A percentile compares a stretch with the other conserved stretches of the same genome.
These are phyloP conservation scores for Camellia oleifera DNA, from an alignment of 179 eudicot species.

Conservation along the genomic window DNA sequence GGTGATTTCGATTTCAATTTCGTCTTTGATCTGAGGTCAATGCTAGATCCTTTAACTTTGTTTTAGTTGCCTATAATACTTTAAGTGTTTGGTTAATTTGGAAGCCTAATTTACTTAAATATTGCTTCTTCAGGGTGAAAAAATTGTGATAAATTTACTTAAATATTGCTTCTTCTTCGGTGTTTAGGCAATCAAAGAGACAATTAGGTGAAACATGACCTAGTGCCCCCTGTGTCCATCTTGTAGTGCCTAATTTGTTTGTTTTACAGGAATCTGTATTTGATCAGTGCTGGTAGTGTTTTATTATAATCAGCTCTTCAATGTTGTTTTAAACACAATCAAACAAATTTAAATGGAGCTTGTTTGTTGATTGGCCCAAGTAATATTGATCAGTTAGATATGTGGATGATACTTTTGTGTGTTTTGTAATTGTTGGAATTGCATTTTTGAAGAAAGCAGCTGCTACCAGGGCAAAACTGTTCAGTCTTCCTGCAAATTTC, in stretches of 20 bases:
- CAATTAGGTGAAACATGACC: too few species aligned
- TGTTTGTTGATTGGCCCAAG: not conserved
- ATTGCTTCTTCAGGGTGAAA: too few species aligned
- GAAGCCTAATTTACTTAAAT: too few species aligned
- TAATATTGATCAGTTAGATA: not conserved
- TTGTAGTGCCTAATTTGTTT: not conserved
- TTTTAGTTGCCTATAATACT: too few species aligned
- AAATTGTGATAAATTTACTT: too few species aligned
- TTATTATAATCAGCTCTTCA: not conserved
- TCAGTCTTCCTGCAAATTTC: constrained; percentile 87
- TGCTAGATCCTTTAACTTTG: too few species aligned
- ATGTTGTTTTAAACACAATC: not conserved
- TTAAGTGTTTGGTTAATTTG: too few species aligned
- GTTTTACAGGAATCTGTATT: not conserved
- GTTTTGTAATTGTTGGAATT: not conserved
- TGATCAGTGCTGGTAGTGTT: not conserved
- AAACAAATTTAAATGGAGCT: not conserved
- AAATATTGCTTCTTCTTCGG: too few species aligned
- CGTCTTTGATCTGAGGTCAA: too few species aligned
- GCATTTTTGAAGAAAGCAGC: constrained; percentile 64
- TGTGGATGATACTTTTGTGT: not conserved
- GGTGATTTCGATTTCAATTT: too few species aligned
- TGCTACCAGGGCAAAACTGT: constrained; percentile 79
- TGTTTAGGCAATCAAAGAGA: too few species aligned
- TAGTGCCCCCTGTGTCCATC: not conserved